Base-by-base conservation (phyloP, 1,284 basidiomycete genomes). In the Anthracocystis panici-leucophaei region DNA sequence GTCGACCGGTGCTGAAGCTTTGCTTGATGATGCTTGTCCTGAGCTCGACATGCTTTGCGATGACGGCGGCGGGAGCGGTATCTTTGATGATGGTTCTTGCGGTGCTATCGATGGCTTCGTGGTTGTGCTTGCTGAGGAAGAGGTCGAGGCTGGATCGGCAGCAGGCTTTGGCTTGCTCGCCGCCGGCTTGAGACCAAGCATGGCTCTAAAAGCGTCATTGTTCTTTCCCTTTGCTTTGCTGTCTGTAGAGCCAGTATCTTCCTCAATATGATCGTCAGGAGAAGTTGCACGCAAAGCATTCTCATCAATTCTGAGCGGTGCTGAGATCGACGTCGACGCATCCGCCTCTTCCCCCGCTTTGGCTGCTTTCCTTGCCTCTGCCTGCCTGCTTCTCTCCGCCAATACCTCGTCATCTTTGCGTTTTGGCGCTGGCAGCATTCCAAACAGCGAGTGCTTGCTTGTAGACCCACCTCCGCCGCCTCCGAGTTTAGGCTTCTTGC, bases 151-250 rank as follows among this genome's bases (percentile, higher is more conserved):
- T 3, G 42, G n/a, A 40, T 2, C 31, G 8, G 65, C 8, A n/a
- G 55, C 3, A 21, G 21, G 21, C 10, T 56, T 3, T 41, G 65
- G 48, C 38, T 70, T 60, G 18, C 51, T 41, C 6, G 64, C 51
- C 31, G 54, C 50, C 10, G 80, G 76, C 40, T 80, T 75, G 42
- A 84, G 77, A 7, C 82, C 82, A 1, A 84, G 78, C 82, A 84
- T 84, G n/a, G 82, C 82, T 29, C 82, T 73, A 55, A 84, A 84
- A 23, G 79, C 82, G 27, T 80, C 77, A 41, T 84, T 84, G 14
- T 64, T 79, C 55, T 83, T 84, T 9, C 60, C 62, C 23, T 78
- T 72, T 3, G 61, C 16, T 38, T 62, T 66, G 12, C 55, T 25
- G 0, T 10, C 25, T 20, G 31, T 23, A 1, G 51, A 46, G 6